phyloP scores from a whole-genome alignment of 164 flowering plant species.

The Cinnamomum micranthum region DNA sequence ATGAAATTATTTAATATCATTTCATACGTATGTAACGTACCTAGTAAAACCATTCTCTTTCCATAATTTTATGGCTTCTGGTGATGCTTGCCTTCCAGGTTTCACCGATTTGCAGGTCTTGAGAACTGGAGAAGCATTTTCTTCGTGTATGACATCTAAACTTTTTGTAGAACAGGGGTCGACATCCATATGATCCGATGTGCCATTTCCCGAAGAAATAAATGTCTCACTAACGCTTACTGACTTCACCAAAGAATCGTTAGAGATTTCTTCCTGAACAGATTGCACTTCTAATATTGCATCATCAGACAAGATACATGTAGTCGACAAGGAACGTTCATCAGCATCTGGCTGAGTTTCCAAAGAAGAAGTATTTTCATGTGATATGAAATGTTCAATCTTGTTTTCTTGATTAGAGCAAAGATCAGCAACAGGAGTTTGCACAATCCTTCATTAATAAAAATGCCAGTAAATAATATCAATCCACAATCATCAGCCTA shows the following conservation, averaged over 20 bases:
- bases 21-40: slow-evolving; percentile 49
- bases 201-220: slow-evolving; percentile 28
- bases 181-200: slow-evolving; percentile 13
- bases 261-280: slow-evolving; percentile 35
- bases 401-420: slow-evolving; percentile 20
- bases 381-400: slow-evolving; percentile 15
- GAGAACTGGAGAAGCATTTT: slow-evolving; percentile 18
- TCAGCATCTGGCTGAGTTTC: slow-evolving; percentile 18
- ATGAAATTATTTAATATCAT: slow-evolving; percentile 7
- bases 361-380: slow-evolving; percentile 13
- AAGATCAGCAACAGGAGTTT: slow-evolving; percentile 47
- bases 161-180: background rate
- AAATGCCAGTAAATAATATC: background rate
- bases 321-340: background rate
- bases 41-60: slow-evolving; percentile 88
- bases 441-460: slow-evolving; percentile 53
- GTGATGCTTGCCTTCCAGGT: slow-evolving; percentile 67
- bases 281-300: background rate
- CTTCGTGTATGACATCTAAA: slow-evolving; percentile 9
- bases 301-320: slow-evolving; percentile 5
- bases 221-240: slow-evolving; percentile 20
- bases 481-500: background rate
- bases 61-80: slow-evolving; percentile 57
- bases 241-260: slow-evolving; percentile 12
- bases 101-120: slow-evolving; percentile 43